Conservation (phyloP, 1,139 yeast genomes). For the Pneumocystis sp. region DNA sequence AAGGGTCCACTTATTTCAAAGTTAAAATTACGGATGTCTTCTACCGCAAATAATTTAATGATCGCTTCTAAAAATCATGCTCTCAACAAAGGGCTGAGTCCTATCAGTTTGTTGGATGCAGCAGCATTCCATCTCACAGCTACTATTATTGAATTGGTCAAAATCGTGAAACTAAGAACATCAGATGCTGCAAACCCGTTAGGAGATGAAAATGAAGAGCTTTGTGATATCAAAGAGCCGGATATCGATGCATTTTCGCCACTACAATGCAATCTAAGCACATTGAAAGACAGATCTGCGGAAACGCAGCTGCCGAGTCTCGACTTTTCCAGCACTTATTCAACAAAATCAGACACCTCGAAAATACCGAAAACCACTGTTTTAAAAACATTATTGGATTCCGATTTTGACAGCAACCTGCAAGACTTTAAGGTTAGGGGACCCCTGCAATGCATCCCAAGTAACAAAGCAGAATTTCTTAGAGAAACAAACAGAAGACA, state of each 20-base stretch:
- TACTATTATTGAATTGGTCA: slow-evolving; percentile 55
- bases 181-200: background rate
- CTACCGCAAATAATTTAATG: slow-evolving; percentile 60
- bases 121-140: slow-evolving; percentile 64
- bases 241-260: background rate
- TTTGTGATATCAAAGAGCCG: background rate
- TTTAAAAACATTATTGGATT: background rate
- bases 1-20: slow-evolving; percentile 6
- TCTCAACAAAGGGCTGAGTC: slow-evolving; percentile 47
- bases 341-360: background rate
- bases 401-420: background rate
- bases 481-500: slow-evolving; percentile 89
- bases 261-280: background rate
- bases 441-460: background rate
- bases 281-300: background rate
- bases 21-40: slow-evolving; percentile 29
- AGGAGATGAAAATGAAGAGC: background rate
- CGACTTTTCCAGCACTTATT: background rate
- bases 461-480: slow-evolving; percentile 49
- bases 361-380: background rate
- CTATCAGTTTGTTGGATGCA: slow-evolving; percentile 59
- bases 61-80: slow-evolving; percentile 70
- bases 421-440: background rate
- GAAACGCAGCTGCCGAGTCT: background rate
- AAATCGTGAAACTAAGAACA: slow-evolving; percentile 35